phyloP scores from a whole-genome alignment of 108 stramenopile genomes.

The Discostella pseudostelligera region DNA sequence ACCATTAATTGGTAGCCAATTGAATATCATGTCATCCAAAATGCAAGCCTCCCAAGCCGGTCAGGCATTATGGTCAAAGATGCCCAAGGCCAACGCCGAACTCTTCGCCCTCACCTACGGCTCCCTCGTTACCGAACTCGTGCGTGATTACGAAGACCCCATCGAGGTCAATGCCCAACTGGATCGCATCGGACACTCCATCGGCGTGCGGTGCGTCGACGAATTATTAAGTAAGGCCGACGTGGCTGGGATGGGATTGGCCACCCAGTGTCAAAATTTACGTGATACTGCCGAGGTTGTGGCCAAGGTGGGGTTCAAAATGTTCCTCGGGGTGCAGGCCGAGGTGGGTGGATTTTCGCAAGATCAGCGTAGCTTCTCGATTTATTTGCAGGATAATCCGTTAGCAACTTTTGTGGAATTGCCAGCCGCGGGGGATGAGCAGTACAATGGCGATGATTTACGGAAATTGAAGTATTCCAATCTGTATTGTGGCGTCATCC shows the following conservation, averaged over 20 bases:
- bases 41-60: slow-evolving; percentile 55
- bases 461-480: slow-evolving; percentile 82
- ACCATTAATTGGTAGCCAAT: too few relatives aligned
- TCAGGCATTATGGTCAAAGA: slow-evolving; percentile 74
- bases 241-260: slow-evolving; percentile 26
- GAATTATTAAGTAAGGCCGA: slow-evolving; percentile 94
- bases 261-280: slow-evolving; percentile 54
- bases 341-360: slow-evolving; percentile 78
- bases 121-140: slow-evolving; percentile 88
- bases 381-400: slow-evolving; percentile 90
- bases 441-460: slow-evolving; percentile 42
- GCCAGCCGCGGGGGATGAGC: slow-evolving; percentile 51
- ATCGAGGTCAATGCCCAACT: slow-evolving; percentile 81
- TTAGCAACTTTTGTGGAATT: slow-evolving; percentile 92
- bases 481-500: slow-evolving; percentile 89
- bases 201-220: slow-evolving; percentile 93
- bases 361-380: slow-evolving; percentile 67
- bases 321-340: slow-evolving; percentile 90
- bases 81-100: slow-evolving; percentile 92
- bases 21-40: slow-evolving; percentile 46
- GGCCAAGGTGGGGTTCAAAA: slow-evolving; percentile 90
- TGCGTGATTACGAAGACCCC: slow-evolving; percentile 84
- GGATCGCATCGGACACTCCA: slow-evolving; percentile 93
- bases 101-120: slow-evolving; percentile 97
- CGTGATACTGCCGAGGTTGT: slow-evolving; percentile 90